Evolutionary conservation across 2,329 filamentous ascomycete genomes (phyloP), one percentile per base, ranked within the genome.

Genomic region (Trichoderma atroviride): DNA sequence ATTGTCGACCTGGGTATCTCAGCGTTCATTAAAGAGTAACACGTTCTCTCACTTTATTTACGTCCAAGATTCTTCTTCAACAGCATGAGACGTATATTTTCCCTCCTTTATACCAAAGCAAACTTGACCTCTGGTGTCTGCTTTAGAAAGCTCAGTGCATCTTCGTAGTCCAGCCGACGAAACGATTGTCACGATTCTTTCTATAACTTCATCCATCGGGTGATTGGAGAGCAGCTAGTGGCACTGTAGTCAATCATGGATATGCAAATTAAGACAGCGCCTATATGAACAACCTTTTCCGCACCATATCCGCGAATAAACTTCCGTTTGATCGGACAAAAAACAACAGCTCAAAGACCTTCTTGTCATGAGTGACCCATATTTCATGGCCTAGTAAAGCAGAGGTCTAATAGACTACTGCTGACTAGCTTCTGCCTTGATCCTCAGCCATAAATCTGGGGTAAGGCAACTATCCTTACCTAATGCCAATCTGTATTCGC

Each of bases 211-310:
- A 61, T 55, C 31, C 19, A 55, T 40, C 22, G 16, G 50, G 19
- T 29, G 22, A 22, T 22, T 64, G 6, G 37, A n/a, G 24, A 40
- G 16, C 37, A 10, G 29, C 27, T 27, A 27, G 27, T 27, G 27
- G 27, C 27, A 27, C 27, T 27, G 27, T 27, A 27, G 2, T 27
- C 27, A 27, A 27, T 27, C 4, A 27, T 27, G 27, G 27, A 27
- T 27, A 27, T 27, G 27, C 27, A 27, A 27, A 27, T 27, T 27
- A 27, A 11, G 5, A 29, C 4, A 14, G 11, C 56, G 40, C 56
- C 52, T 52, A 27, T 33, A 65, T 13, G 47, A 24, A 50, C 19
- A 50, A 24, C 62, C 62, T 52, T 65, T 43, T 65, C 62, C 62
- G 27, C 27, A 47, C 62, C 35, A 37, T 65, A 57, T 65, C 62